Conservation (phyloP, 2,329 filamentous ascomycete species). For the Penicillium nordicum region DNA sequence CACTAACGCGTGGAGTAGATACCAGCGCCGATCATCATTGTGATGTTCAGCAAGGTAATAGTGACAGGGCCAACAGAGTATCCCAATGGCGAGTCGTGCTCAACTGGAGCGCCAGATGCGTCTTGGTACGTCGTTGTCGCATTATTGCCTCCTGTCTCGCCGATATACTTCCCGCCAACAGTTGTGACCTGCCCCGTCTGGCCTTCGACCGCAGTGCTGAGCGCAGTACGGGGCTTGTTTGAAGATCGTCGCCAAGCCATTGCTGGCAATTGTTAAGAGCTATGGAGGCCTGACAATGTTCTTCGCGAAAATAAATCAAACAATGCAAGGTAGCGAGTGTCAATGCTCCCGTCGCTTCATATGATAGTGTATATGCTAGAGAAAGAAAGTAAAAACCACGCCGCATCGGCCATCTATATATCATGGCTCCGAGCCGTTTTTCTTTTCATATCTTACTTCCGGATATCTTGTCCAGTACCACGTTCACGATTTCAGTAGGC, state of each 20-base stretch:
- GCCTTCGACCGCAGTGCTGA: not conserved
- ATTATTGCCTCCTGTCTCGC: constrained; percentile 40
- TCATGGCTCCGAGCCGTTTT: not conserved
- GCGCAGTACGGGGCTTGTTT: not conserved
- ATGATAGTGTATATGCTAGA: not conserved
- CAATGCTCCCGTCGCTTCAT: not conserved
- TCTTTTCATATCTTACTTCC: not conserved
- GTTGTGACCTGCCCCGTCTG: not conserved
- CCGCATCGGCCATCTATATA: not conserved
- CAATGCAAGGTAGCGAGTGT: not conserved
- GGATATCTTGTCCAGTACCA: not conserved
- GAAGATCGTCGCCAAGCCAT: not conserved
- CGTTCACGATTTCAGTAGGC: not conserved
- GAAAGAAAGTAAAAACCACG: not conserved
- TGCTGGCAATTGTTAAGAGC: not conserved
- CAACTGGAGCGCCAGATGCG: constrained; percentile 59
- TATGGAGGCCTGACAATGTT: not conserved
- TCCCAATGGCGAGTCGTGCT: constrained; percentile 56
- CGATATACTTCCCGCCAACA: not conserved
- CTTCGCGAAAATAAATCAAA: not conserved
- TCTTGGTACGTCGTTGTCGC: constrained; percentile 55
- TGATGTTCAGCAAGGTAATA: constrained; percentile 59
- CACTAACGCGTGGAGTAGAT: constrained; percentile 60
- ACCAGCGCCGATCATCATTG: constrained; percentile 61
- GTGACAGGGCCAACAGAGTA: constrained; percentile 57